Evolutionary conservation across 2,329 filamentous ascomycete species (phyloP), one percentile per base, ranked within the genome.

Genomic region (Periconia macrospinosa): DNA sequence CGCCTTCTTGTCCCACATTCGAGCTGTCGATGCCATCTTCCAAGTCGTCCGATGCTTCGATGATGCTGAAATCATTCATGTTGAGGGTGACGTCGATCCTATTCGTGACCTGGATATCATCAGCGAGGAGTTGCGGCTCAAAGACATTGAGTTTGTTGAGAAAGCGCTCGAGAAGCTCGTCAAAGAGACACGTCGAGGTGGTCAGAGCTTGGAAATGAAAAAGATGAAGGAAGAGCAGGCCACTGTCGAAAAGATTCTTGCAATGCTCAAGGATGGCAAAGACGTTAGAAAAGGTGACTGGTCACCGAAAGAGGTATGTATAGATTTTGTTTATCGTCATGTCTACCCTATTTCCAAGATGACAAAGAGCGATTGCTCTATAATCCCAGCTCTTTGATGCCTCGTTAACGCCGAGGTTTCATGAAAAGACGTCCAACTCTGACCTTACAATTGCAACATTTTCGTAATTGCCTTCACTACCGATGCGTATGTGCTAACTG

Each of bases 381-480:
- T 90, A 92, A 96, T 91, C 94, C 94, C 94, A 99, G 94, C 94
- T 99, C 94, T 89, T 96, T 88, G 93, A 97, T 88, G 84, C 85
- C 89, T 90, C 86, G 83, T 79, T 75, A 79, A 83, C 81, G 90
- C 86, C 82, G 89, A 91, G 89, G 83, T 82, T 83, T 85, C 86
- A 74, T 97, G 93, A 95, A 92, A 97, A 88, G 83, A 90, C 82
- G 79, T 85, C 83, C 82, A 78, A 79, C 75, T 86, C 89, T 91
- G 89, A 91, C 78, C 55, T 49, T 40, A 30, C 41, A 13, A 19
- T 23, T 17, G 41, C 51, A 58, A 23, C 51, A 47, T 41, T 47
- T 49, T 33, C 8, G 23, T 27, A n/a, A 27, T 27, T 27, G 8
- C 23, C 8, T 8, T 3, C 23, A 27, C 5, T 27, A 27, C 23